Conservation (phyloP, 495 filamentous ascomycete species). For the Hypoxylon lienhwacheense region DNA sequence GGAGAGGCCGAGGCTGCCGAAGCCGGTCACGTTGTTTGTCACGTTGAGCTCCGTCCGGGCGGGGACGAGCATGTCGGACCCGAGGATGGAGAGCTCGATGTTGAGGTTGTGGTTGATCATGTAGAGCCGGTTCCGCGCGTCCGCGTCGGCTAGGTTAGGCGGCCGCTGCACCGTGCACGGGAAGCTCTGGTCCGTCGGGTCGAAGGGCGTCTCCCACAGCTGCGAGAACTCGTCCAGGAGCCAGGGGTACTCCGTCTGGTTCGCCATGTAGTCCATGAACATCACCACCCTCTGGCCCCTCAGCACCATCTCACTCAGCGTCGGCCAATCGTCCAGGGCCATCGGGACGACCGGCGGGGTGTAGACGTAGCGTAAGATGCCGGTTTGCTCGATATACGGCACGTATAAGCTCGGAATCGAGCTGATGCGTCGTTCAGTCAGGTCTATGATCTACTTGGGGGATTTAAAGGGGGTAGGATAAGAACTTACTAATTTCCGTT, state of each 20-base stretch:
- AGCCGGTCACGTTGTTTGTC: constrained; percentile 69
- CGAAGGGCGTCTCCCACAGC: constrained; percentile 78
- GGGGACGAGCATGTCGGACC: constrained; percentile 69
- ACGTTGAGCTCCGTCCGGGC: constrained; percentile 64
- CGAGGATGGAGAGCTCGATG: constrained; percentile 64
- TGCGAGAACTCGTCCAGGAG: constrained; percentile 73
- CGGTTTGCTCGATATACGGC: constrained; percentile 62
- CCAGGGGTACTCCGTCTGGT: constrained; percentile 75
- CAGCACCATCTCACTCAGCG: constrained; percentile 76
- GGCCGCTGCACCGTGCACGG: constrained; percentile 73
- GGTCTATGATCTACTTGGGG: no score
- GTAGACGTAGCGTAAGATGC: constrained; percentile 71
- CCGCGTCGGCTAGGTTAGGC: constrained; percentile 56
- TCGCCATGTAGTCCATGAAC: constrained; percentile 77
- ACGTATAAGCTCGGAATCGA: constrained; percentile 49
- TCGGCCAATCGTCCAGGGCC: constrained; percentile 78
- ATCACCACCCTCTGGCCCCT: constrained; percentile 55
- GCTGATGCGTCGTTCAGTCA: constrained; percentile 11
- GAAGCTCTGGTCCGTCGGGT: constrained; percentile 62
- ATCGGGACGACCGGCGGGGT: constrained; percentile 69
- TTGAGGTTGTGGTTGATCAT: constrained; percentile 95
- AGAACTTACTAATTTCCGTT: constrained; percentile 70
- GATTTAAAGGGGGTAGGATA: constrained; percentile 54
- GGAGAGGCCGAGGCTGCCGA: constrained; percentile 71
- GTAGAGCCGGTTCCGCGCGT: constrained; percentile 68